These are phyloP conservation scores for Stereum hirsutum DNA, from an alignment of 1,284 basidiomycete genomes.

Conservation along the genomic window DNA sequence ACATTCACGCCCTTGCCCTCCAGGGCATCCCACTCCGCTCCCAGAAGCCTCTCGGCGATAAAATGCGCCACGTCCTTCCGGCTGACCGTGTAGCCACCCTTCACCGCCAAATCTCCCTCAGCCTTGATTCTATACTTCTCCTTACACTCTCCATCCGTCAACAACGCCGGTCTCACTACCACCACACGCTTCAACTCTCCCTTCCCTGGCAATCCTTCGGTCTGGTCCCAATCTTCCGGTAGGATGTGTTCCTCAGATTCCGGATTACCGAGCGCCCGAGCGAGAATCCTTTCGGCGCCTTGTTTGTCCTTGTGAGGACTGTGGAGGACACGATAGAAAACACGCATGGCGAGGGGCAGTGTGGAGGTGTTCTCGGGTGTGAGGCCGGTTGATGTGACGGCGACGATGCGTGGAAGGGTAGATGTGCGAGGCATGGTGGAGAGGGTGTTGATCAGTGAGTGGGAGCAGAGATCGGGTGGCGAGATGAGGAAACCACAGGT, in stretches of 20 bases:
- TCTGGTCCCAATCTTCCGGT: conserved; percentile 28
- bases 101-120: conserved; percentile 25
- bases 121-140: conserved; percentile 15
- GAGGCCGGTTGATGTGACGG: conserved; percentile 43
- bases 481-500: conserved; percentile 33
- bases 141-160: conserved; percentile 52
- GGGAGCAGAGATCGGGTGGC: conserved; percentile 42
- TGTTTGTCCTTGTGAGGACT: conserved; percentile 54
- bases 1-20: conserved; percentile 35
- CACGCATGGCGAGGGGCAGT: conserved; percentile 39
- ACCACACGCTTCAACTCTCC: conserved; percentile 34
- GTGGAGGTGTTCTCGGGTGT: conserved; percentile 30
- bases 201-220: conserved; percentile 26
- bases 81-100: conserved; percentile 42
- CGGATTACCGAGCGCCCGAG: conserved; percentile 32
- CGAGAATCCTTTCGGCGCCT: conserved; percentile 38
- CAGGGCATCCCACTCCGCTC: conserved; percentile 40
- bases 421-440: conserved; percentile 29
- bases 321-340: conserved; percentile 35
- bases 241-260: conserved; percentile 24
- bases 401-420: conserved; percentile 35
- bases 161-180: conserved; percentile 44
- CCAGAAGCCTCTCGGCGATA: conserved; percentile 36
- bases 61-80: conserved; percentile 59
- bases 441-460: conserved; percentile 37